These are phyloP conservation scores for Crinitomyces ghanaensis DNA, from an alignment of 805 yeast species.

Conservation along the genomic window DNA sequence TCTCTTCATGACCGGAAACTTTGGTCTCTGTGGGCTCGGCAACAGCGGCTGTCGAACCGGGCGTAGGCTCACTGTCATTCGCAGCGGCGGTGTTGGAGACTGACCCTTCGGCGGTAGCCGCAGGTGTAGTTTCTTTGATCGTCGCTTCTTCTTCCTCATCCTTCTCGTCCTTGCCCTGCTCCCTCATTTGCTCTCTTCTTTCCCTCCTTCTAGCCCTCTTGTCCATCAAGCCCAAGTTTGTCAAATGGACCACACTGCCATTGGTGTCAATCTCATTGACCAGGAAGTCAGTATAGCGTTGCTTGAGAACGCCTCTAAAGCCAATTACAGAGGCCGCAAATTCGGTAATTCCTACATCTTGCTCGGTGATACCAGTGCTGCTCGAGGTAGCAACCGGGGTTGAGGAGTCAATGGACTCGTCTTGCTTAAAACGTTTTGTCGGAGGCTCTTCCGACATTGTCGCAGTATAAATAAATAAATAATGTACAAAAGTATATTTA, in stretches of 20 bases:
- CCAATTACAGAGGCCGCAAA: constrained; percentile 51
- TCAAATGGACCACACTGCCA: constrained; percentile 63
- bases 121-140: constrained; percentile 5
- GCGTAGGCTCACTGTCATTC: background rate
- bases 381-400: too few species aligned
- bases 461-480: too few species aligned
- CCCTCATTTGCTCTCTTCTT: constrained; percentile 13
- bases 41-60: background rate
- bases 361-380: constrained; percentile 59
- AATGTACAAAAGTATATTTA: too few species aligned
- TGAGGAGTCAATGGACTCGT: too few species aligned
- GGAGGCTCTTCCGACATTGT: too few species aligned
- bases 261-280: constrained; percentile 73
- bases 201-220: constrained; percentile 15
- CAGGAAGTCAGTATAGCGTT: constrained; percentile 82
- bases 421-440: too few species aligned
- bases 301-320: constrained; percentile 71
- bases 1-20: background rate
- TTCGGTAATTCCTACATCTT: constrained; percentile 79
- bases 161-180: constrained; percentile 4
- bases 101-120: constrained; percentile 5
- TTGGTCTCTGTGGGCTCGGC: background rate
- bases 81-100: constrained; percentile 20
- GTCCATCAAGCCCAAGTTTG: constrained; percentile 54
- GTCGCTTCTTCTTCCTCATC: constrained; percentile 2